Evolutionary conservation across 306 rosid species (phyloP), one percentile per base, ranked within the genome.

Genomic region (Quercus mongolica): DNA sequence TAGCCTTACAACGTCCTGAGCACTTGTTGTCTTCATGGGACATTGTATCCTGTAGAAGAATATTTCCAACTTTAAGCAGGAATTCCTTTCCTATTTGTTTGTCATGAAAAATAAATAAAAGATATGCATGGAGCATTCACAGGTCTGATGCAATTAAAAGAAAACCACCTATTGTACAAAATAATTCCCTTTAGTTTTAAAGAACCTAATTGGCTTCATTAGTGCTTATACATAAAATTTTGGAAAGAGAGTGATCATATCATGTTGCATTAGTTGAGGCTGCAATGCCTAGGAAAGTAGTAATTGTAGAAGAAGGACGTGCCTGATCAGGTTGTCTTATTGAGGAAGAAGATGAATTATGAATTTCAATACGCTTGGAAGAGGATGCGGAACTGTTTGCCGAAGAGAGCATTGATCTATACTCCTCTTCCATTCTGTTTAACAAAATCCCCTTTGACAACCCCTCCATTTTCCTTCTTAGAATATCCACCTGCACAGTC

Each of bases 401-500:
- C 23, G 92, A 80, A 21, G 88, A 91, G 33, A 89, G 88, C 86
- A 90, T 77, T 15, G 99, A 92, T n/a, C 92, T 87, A 74, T 90
- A 95, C 76, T 92, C 99, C 82, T 95, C 97, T 86, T 89, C 89
- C 94, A 95, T 95, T 83, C 90, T 91, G 80, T 89, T 89, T 46
- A 95, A 84, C 64, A 92, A 81, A 69, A 86, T 82, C 58, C 98
- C 99, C 75, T 88, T 88, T 41, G 99, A 95, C 79, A 92, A 79
- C 68, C 89, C 94, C 73, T 95, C 98, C 99, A 95, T 91, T 85
- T 90, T 95, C 80, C 91, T 91, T 78, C 88, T 91, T 80, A 95
- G 76, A 75, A 92, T 88, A 77, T 95, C 99, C 78, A 91, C 98
- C 97, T 95, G 76, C 67, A 77, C 72, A 67, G 14, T 80, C 59